Base-by-base conservation (phyloP, 2,329 filamentous ascomycete species). In the Neonectria faginata region DNA sequence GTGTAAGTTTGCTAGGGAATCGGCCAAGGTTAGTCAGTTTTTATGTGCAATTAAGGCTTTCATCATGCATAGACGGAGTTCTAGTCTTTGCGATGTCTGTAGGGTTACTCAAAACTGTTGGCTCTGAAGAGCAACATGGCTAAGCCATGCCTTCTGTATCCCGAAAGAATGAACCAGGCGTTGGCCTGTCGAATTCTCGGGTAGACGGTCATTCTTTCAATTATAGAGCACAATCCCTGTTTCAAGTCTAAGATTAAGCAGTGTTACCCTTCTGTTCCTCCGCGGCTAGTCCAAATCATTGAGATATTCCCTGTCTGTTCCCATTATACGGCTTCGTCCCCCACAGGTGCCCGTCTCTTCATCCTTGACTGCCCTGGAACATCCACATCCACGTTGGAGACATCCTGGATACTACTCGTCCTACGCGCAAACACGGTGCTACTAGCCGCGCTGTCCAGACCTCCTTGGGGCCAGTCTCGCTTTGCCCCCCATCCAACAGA, bases 401-500 rank as follows among this genome's bases (percentile, higher is more conserved):
- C 61, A 31, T 69, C 68, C 31, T 71, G 66, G 3, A 64, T 58
- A 14, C 71, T 62, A 48, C 61, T 72, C n/a, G 63, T 57, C 25
- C 64, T 67, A 16, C 60, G 52, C 3, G 62, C 59, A 60, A 66
- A 66, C 50, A 60, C 57, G 0, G 55, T 57, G 25, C 54, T 70
- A 1, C 63, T 62, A 22, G 33, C 62, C 27, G 61, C 57, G 18
- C 60, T 64, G 7, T 60, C 59, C 16, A 62, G 45, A 12, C 54
- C 51, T 10, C 65, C 69, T 12, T 62, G 61, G 16, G 65, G 44
- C 58, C 67, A 66, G 52, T 67, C 62, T 51, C 67, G 66, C 29
- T 67, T 68, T 16, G 57, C 60, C 44, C 75, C 75, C 75, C 75
- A 77, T 2, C 73, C 73, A 20, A 64, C 75, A 56, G 59, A 69